Conservation (phyloP, 805 yeast species). For the Kodamaea restingae region DNA sequence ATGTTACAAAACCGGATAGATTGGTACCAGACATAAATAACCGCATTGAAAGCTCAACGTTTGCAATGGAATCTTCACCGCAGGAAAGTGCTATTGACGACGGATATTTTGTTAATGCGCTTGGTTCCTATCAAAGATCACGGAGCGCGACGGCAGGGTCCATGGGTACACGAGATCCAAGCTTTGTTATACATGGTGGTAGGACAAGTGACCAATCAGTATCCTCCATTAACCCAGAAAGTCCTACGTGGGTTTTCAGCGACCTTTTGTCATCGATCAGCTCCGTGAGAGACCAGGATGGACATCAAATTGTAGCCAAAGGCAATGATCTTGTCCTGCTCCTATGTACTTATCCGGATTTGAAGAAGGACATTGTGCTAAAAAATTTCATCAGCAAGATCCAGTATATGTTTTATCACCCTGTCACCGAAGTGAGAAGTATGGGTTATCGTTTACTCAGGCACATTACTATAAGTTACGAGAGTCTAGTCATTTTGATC, state of each 20-base stretch:
- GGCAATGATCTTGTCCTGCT: slow-evolving; percentile 64
- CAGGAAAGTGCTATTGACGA: slow-evolving; percentile 1
- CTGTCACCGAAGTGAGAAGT: slow-evolving; percentile 59
- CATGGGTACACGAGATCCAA: neutral
- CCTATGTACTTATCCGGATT: slow-evolving; percentile 51
- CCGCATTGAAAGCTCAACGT: neutral
- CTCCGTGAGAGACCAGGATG: slow-evolving; percentile 44
- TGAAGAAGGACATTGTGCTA: slow-evolving; percentile 61
- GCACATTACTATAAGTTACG: slow-evolving; percentile 51
- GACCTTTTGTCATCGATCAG: slow-evolving; percentile 59
- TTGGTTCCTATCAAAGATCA: slow-evolving; percentile 1
- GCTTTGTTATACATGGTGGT: neutral
- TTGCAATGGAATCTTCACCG: neutral
- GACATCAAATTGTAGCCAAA: slow-evolving; percentile 48
- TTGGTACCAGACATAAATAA: neutral
- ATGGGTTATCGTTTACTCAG: slow-evolving; percentile 75
- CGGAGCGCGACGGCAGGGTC: slow-evolving; percentile 10
- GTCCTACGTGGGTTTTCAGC: slow-evolving; percentile 56
- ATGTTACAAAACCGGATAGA: neutral
- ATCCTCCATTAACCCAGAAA: slow-evolving; percentile 7
- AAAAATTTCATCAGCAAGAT: slow-evolving; percentile 55
- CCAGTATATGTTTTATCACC: slow-evolving; percentile 56
- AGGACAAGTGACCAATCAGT: neutral
- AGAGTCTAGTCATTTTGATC: slow-evolving; percentile 52
- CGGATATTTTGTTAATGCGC: neutral